Conservation (phyloP, 495 filamentous ascomycete species). For the Penicillium silybi region DNA sequence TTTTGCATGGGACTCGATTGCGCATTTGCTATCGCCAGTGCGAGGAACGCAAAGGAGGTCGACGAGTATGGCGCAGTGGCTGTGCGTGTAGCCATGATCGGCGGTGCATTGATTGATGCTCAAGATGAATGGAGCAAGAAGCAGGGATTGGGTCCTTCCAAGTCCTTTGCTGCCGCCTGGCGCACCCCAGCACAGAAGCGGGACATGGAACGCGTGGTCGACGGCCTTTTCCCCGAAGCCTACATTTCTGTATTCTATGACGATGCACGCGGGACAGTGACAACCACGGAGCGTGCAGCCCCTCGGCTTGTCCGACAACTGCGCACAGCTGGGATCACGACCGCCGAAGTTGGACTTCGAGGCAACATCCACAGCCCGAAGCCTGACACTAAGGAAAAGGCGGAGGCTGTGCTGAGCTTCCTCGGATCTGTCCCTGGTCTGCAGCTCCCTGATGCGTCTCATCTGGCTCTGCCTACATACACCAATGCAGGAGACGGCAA, state of each 20-base stretch:
- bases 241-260: slow-evolving; percentile 46
- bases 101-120: slow-evolving; percentile 41
- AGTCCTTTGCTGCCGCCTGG: slow-evolving; percentile 30
- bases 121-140: slow-evolving; percentile 28
- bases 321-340: slow-evolving; percentile 31
- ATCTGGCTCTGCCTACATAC: slow-evolving; percentile 22
- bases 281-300: slow-evolving; percentile 19
- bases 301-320: slow-evolving; percentile 27
- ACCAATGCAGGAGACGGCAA: background rate
- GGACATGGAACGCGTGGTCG: too few relatives aligned
- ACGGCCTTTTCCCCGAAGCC: slow-evolving; percentile 10
- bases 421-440: background rate
- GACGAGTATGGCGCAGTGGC: slow-evolving; percentile 34
- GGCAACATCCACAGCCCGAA: slow-evolving; percentile 1
- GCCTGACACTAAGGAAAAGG: background rate
- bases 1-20: slow-evolving; percentile 44
- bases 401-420: background rate
- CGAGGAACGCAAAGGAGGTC: slow-evolving; percentile 19
- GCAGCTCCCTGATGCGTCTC: slow-evolving; percentile 36
- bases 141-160: slow-evolving; percentile 1
- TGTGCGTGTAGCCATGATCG: slow-evolving; percentile 33
- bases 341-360: slow-evolving; percentile 10
- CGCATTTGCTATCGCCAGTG: slow-evolving; percentile 34
- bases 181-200: slow-evolving; percentile 5
- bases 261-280: slow-evolving; percentile 32